Conservation (phyloP, 768 basidiomycete genomes). For the Podaxis sp. region DNA sequence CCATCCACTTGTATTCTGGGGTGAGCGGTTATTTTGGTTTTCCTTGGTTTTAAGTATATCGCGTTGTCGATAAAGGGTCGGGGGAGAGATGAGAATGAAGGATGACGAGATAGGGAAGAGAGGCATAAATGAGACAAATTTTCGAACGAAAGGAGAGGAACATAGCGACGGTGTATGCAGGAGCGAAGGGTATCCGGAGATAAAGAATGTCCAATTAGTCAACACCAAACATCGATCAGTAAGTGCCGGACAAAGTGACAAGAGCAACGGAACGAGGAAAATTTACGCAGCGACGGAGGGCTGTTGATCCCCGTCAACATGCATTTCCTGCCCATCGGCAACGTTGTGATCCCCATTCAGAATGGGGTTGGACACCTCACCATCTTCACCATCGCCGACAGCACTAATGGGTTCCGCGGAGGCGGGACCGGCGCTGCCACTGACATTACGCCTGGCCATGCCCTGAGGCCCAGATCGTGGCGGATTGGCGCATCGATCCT, state of each 20-base stretch:
- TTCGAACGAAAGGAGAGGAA: slow-evolving; percentile 11
- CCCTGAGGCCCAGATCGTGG: slow-evolving; percentile 83
- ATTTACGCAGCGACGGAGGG: slow-evolving; percentile 21
- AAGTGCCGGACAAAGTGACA: slow-evolving; percentile 12
- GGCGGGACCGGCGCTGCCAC: slow-evolving; percentile 32
- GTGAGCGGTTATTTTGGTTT: slow-evolving; percentile 24
- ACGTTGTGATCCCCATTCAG: slow-evolving; percentile 27
- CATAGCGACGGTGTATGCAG: slow-evolving; percentile 23
- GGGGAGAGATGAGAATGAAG: slow-evolving; percentile 21
- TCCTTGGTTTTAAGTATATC: slow-evolving; percentile 32
- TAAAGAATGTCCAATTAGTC: slow-evolving; percentile 13
- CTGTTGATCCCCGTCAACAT: slow-evolving; percentile 38
- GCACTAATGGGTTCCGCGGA: slow-evolving; percentile 36
- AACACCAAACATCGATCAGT: slow-evolving; percentile 18
- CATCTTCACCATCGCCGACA: slow-evolving; percentile 36
- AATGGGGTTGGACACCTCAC: slow-evolving; percentile 28
- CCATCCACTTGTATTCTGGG: slow-evolving; percentile 38
- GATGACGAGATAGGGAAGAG: slow-evolving; percentile 17
- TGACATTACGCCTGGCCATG: slow-evolving; percentile 46
- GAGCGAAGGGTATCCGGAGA: slow-evolving; percentile 32
- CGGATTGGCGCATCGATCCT: slow-evolving; percentile 93
- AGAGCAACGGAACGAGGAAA: slow-evolving; percentile 9
- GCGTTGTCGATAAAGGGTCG: slow-evolving; percentile 25
- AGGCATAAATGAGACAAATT: slow-evolving; percentile 17
- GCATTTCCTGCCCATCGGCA: slow-evolving; percentile 40